These are phyloP conservation scores for Vaccinium macrocarpon DNA, from an alignment of 148 eudicot genomes.

Conservation along the genomic window DNA sequence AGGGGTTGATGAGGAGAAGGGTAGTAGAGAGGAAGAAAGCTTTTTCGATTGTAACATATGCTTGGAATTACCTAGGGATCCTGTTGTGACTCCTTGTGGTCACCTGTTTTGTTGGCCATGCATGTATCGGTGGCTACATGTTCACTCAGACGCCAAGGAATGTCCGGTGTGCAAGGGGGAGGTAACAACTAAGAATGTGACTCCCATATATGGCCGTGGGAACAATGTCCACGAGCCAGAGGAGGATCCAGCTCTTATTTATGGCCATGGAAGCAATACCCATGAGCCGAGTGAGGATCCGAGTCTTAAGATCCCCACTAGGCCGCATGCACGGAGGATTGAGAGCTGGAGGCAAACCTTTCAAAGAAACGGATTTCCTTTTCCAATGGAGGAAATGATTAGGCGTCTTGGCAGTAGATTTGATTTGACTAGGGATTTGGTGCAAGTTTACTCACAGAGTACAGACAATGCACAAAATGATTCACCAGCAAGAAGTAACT, in stretches of 20 bases:
- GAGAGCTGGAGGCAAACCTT: conserved; percentile 89
- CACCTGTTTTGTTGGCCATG: conserved; percentile 99
- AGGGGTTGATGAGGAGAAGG: conserved; percentile 56
- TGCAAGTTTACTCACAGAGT: conserved; percentile 35
- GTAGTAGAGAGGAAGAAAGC: conserved; percentile 45
- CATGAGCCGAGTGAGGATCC: not conserved
- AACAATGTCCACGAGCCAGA: conserved; percentile 32
- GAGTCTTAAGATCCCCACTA: conserved; percentile 51
- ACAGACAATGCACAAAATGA: conserved; percentile 34
- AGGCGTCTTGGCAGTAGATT: conserved; percentile 74
- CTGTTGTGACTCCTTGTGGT: conserved; percentile 95
- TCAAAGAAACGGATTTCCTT: conserved; percentile 60
- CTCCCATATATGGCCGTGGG: conserved; percentile 88
- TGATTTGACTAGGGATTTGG: conserved; percentile 55
- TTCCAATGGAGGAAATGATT: conserved; percentile 92
- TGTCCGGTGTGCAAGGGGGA: conserved; percentile 97
- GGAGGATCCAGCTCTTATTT: conserved; percentile 29
- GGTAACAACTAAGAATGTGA: conserved; percentile 66
- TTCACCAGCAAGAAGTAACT: conserved; percentile 45
- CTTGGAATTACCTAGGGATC: conserved; percentile 84
- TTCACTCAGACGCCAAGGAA: conserved; percentile 79
- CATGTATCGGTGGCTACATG: conserved; percentile 81
- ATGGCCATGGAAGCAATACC: not conserved
- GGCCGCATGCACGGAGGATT: conserved; percentile 70
- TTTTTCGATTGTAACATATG: conserved; percentile 94